Percentiles rank a stretch among this genome's conserved stretches.
These are phyloP conservation scores for Tuber borchii DNA, from an alignment of 495 filamentous ascomycete species.

Conservation along the genomic window DNA sequence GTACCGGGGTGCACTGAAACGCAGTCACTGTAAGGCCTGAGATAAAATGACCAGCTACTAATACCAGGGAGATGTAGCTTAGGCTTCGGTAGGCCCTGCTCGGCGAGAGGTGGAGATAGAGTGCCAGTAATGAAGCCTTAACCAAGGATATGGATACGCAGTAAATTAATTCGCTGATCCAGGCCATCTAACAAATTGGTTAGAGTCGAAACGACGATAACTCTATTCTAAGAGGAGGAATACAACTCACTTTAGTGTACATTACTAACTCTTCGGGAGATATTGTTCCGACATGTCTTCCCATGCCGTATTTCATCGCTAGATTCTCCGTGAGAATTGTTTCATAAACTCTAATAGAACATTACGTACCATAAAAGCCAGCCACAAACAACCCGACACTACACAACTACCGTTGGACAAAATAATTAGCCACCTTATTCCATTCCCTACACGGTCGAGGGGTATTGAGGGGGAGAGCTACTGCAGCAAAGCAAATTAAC, in stretches of 20 bases:
- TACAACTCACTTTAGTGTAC: constrained; percentile 18
- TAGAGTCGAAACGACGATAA: background rate
- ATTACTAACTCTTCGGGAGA: constrained; percentile 15
- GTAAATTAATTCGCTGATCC: constrained; percentile 35
- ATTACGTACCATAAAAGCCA: constrained; percentile 24
- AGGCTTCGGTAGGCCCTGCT: constrained; percentile 18
- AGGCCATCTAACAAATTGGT: constrained; percentile 18
- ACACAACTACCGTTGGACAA: constrained; percentile 7
- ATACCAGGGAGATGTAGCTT: constrained; percentile 12
- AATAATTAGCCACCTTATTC: background rate
- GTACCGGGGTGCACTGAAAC: constrained; percentile 53
- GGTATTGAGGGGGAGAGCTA: background rate
- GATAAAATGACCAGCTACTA: constrained; percentile 17
- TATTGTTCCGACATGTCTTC: constrained; percentile 13
- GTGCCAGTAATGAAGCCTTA: constrained; percentile 30
- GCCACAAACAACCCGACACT: constrained; percentile 20
- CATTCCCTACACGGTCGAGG: background rate
- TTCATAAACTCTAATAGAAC: background rate
- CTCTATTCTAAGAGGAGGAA: background rate
- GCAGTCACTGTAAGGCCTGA: constrained; percentile 41
- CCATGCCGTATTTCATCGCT: constrained; percentile 25
- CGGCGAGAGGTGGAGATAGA: constrained; percentile 34
- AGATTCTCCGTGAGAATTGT: background rate
- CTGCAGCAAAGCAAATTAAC: constrained; percentile 28
- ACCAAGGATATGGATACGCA: constrained; percentile 29